Conservation (phyloP, 2,329 filamentous ascomycete genomes). For the Fusarium illudens region DNA sequence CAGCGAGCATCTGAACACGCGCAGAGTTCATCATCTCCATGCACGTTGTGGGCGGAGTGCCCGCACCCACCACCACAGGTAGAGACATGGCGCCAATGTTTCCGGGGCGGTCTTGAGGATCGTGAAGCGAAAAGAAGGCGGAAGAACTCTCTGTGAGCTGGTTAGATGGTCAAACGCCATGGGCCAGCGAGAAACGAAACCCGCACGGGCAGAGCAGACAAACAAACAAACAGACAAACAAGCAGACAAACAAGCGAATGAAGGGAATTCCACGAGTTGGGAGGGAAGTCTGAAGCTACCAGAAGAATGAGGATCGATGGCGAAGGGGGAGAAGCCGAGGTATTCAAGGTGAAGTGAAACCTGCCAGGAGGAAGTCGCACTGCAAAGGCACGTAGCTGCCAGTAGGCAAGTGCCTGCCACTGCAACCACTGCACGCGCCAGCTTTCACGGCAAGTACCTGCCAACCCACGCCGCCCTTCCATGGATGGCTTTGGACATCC, state of each 20-base stretch:
- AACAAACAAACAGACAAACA: neutral
- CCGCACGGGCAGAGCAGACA: neutral
- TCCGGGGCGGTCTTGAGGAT: neutral
- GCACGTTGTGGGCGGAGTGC: constrained; percentile 1
- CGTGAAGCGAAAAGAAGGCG: neutral
- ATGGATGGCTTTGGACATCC: too few relatives aligned
- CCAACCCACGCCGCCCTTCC: neutral
- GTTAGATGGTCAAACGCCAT: neutral
- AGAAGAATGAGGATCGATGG: neutral
- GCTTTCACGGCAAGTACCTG: neutral
- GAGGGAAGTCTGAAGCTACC: neutral
- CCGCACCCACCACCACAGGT: neutral
- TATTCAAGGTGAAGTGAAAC: neutral
- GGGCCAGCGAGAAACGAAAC: neutral
- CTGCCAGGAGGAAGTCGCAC: neutral
- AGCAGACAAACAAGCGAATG: neutral
- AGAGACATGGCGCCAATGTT: constrained; percentile 2
- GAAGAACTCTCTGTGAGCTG: neutral
- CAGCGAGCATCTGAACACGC: constrained; percentile 37
- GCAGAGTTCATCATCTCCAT: constrained; percentile 41
- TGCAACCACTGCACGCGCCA: neutral
- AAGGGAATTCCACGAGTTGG: neutral
- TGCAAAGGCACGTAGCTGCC: neutral
- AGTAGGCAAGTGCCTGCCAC: neutral
- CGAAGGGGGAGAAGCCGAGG: neutral